Base-by-base conservation (phyloP, 192 early-diverging fungal genomes). In the Coemansia sp. region DNA sequence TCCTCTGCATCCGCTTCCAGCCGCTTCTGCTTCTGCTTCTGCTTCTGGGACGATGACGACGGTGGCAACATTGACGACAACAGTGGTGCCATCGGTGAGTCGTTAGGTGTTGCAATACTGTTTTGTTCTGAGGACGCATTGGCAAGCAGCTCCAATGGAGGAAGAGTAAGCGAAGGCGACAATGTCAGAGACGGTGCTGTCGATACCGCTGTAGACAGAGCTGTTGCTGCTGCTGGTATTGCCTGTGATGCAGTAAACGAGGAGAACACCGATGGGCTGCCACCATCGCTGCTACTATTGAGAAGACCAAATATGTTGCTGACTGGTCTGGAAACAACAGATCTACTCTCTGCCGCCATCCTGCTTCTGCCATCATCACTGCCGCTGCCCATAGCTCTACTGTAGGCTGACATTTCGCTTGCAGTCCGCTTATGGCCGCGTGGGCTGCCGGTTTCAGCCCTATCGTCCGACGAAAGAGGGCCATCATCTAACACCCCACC, bases 61-160 rank as follows among this genome's bases (percentile, higher is more conserved):
- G 21, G 21, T 1, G 21, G 32, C 32, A 32, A 4, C 32, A 32
- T 2, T 4, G 32, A 23, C 52, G 23, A 23, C 52, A 54, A 9
- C 52, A 23, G 6, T 54, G 52, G 9, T 26, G 52, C 23, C 26
- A 12, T 12, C 3, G 52, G 38, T 40, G 57, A 4, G 8, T 26
- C 38, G 5, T 19, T 41, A 15, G 47, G 5, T 48, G 47, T 48
- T 13, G 57, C 1, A 39, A 43, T 38, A 61, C 38, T 16, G 23
- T 39, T 40, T 32, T 47, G 56, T 26, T 44, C 26, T 19, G 53
- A 42, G 6, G 80, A 77, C 5, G 75, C 80, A 9, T 65, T 66
- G 2, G 79, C 79, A 16, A 81, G 74, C 48, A 81, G 57, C 23
- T 81, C 79, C 12, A 81, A 44, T 48, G 74, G 66, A 4, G 61